Evolutionary conservation across 1,139 yeast species (phyloP), one percentile per base, ranked within the genome.

Genomic region (Kodamaea plutei): DNA sequence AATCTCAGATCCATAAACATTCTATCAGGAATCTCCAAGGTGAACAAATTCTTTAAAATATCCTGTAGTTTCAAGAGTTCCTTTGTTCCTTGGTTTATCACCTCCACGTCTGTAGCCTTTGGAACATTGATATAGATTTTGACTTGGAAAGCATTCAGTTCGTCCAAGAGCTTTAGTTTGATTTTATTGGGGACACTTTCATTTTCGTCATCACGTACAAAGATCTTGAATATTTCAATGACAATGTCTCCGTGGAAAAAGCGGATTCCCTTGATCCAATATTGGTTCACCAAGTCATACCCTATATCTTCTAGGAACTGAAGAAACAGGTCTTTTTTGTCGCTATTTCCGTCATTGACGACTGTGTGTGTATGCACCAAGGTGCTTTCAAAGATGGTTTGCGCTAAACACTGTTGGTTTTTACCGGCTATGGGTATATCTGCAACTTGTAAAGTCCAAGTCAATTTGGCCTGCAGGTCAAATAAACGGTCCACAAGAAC

Each of bases 381-480:
- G 1, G 82, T 75, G 19, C 89, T 69, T 47, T 82, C 87, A 40
- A 79, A 69, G 9, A 84, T 69, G 10, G 85, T 74, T 50, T 87
- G 96, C 7, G 69, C 71, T 24, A 61, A 57, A 72, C 79, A 28
- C 64, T 71, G 40, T 70, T 80, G 58, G 71, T 72, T 49, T 75
- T 74, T 84, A 6, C 96, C 96, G 4, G 94, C 95, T 20, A 84
- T 80, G 1, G 96, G 96, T 10, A 87, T 81, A 57, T 88, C 96
- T 6, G 79, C 65, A 14, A 83, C 68, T 42, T 78, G 83, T 17
- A 87, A 47, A 1, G 80, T 69, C 94, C 95, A 84, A 22, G 33
- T 52, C 41, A 24, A 47, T 9, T 28, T 28, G n/a, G 29, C 13
- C 48, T 31, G 53, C 54, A 30, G 48, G 15, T 55, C 58, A 35